Evolutionary conservation across 1,284 basidiomycete species (phyloP), one percentile per base, ranked within the genome.

Genomic region (Anthracocystis panici-leucophaei): DNA sequence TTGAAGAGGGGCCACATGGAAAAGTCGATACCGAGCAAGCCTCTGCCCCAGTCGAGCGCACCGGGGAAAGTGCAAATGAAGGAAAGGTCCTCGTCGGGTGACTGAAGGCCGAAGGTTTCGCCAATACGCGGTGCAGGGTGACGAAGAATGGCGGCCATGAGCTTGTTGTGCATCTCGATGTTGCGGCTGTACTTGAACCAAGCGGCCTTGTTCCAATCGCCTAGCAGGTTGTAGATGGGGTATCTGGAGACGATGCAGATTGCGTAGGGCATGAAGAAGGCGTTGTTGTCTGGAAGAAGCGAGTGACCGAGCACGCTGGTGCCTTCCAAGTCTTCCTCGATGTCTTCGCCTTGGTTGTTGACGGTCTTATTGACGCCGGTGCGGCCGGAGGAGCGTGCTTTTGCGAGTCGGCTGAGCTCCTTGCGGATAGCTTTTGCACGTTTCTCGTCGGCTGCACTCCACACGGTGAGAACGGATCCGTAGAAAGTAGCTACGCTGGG

Each of bases 1-100:
- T 96, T 93, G 89, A 98, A 97, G 58, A 98, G 85, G 0, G 95
- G 95, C 94, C 95, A 98, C 90, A 97, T 93, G 52, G 94, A 94
- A 84, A 96, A 95, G 81, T 88, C 85, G 57, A 87, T 85, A 49
- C 85, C 82, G 55, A 86, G 78, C 35, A 86, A 69, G 25, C 85
- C 86, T 27, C 80, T 80, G 31, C 86, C 84, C 79, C 87, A 87
- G 65, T 88, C 86, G 35, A 87, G 66, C 2, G 83, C 85, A 8
- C 87, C 87, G 1, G 88, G 81, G 61, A 82, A 82, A 23, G 75
- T 82, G 71, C 80, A 81, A 18, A 78, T 49, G 49, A 82, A 82
- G 12, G 69, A 63, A 41, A 82, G 49, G 85, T 85, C 88, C 51
- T 78, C 76, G 57, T 75, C 79, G 9, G 77, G 80, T 12, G 56